Conservation (phyloP, 495 filamentous ascomycete species). For the Aspergillus taichungensis region DNA sequence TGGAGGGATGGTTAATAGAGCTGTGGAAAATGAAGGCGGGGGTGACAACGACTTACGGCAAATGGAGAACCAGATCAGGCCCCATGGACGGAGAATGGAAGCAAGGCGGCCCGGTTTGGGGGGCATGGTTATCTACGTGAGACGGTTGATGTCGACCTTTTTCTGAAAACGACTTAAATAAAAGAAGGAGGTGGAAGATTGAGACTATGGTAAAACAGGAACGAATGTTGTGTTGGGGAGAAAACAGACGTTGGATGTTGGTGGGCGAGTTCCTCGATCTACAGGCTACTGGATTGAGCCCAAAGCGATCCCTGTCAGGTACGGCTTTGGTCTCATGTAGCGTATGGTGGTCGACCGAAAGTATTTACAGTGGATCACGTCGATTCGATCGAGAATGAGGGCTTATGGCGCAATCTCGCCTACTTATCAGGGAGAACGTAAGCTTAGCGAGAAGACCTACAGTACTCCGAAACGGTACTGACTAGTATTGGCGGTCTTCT, state of each 20-base stretch:
- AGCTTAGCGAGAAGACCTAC: no score
- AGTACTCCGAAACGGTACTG: no score
- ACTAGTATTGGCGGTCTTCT: no score
- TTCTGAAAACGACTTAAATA: no score
- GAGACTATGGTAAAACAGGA: neutral
- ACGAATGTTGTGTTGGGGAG: neutral
- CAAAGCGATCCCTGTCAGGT: no score
- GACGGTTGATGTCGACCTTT: neutral
- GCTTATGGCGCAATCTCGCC: no score
- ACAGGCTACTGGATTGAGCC: neutral
- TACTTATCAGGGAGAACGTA: no score
- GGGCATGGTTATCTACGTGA: neutral
- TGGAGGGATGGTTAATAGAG: neutral
- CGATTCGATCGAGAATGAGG: no score
- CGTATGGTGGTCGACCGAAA: no score
- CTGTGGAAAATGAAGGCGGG: neutral
- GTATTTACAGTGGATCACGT: no score
- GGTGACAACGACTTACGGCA: constrained; percentile 6
- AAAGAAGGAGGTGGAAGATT: no score
- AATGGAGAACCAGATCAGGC: constrained; percentile 16
- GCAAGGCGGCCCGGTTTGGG: constrained; percentile 8
- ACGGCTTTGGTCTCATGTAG: no score
- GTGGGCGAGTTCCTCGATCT: neutral
- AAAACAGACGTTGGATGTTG: neutral
- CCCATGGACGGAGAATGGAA: constrained; percentile 10